These are phyloP conservation scores for Spergularia bocconei DNA, from an alignment of 148 eudicot genomes.

Conservation along the genomic window DNA sequence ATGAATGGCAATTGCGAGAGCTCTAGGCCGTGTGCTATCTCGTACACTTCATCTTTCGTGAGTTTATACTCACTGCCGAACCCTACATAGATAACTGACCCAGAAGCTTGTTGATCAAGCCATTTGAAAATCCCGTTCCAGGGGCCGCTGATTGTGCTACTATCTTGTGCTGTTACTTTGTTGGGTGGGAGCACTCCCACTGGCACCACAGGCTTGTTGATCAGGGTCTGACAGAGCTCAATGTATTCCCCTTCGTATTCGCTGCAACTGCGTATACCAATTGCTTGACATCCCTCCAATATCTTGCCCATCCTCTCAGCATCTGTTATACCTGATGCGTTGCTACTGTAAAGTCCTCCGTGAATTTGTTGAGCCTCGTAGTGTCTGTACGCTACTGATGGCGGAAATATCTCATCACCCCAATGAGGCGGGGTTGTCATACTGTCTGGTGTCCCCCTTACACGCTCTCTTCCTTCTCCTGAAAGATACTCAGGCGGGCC, in stretches of 20 bases:
- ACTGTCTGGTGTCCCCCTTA: neutral
- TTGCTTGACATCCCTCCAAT: conserved; percentile 24
- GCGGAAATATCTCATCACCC: no score
- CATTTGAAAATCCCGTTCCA: conserved; percentile 31
- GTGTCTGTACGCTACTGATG: conserved; percentile 5
- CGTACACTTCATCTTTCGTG: conserved; percentile 36
- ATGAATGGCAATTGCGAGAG: conserved; percentile 32
- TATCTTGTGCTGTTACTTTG: neutral
- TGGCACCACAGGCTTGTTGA: conserved; percentile 34
- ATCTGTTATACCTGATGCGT: conserved; percentile 29
- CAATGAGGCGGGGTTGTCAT: no score
- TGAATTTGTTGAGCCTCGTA: conserved; percentile 18
- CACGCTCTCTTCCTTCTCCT: neutral
- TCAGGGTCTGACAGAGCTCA: conserved; percentile 19
- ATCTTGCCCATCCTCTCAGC: conserved; percentile 29
- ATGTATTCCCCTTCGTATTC: conserved; percentile 44
- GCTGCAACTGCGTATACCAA: conserved; percentile 28
- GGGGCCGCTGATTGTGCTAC: neutral
- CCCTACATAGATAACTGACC: conserved; percentile 36
- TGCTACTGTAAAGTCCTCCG: conserved; percentile 12
- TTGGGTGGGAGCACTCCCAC: conserved; percentile 37
- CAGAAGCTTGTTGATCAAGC: conserved; percentile 30
- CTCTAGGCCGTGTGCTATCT: conserved; percentile 35
- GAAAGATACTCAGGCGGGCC: no score
- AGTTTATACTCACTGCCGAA: conserved; percentile 46